Evolutionary conservation across 2,329 filamentous ascomycete genomes (phyloP), one percentile per base, ranked within the genome.

Genomic region (Pseudogymnoascus sp.): DNA sequence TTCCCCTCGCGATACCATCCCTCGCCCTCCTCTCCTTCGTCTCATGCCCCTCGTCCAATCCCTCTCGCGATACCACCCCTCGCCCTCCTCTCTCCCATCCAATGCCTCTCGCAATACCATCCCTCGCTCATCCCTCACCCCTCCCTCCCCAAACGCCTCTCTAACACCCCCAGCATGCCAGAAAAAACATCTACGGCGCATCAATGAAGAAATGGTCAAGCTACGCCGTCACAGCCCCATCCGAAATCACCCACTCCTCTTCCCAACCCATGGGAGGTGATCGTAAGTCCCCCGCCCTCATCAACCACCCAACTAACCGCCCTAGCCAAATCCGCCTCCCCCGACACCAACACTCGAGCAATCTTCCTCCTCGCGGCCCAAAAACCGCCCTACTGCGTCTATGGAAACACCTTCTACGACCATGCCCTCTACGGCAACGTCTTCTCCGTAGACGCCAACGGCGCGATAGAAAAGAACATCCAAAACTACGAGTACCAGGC

Each of bases 121-220:
- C 6, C 28, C 25, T 28, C 25, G 5, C 1, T 28, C 25, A 4
- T 28, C 5, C 42, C 38, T 6, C 14, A 8, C 14, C 21, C 37
- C 14, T n/a, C 42, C 18, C 10, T 40, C 38, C 25, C 25, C 25
- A 28, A 31, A 5, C 40, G 37, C 44, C 64, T 53, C 66, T 60
- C 65, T 69, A 70, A 59, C 71, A 23, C 59, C 31, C 62, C 62
- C 62, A 93, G 88, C 90, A 96, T 76, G 79, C 83, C 66, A 89
- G 88, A 72, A 93, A 91, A 76, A 89, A 89, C 74, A 88, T 96
- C 65, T 96, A 96, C 75, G 91, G 91, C 70, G 88, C 91, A 3
- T 90, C 90, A 65, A 95, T 95, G 90, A 96, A 96, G 81, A 93
- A 92, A 75, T 96, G 91, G 90, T 88, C 88, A 60, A 92, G 89